A percentile compares a stretch with the other conserved stretches of the same genome.
Evolutionary conservation across 352 stramenopile genomes (phyloP).

Genomic region (Phytophthora rubi): DNA sequence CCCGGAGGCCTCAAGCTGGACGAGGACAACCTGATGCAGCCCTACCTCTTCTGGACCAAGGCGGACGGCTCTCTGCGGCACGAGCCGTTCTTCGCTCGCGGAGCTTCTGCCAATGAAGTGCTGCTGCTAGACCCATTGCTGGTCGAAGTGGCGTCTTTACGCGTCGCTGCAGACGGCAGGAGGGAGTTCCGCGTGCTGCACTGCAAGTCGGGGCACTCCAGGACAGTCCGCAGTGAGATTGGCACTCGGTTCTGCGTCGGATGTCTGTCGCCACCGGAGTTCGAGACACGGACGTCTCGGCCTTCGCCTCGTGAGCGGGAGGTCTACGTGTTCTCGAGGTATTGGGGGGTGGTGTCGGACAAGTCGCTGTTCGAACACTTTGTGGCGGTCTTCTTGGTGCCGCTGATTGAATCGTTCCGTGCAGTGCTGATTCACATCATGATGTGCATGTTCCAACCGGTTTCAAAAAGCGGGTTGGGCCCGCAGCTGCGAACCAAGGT

Average conservation of each 20-base stretch:
- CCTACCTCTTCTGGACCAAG: slow-evolving; percentile 85
- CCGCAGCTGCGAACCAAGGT: slow-evolving; percentile 50
- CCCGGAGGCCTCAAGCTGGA: slow-evolving; percentile 66
- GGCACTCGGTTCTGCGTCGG: slow-evolving; percentile 65
- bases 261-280: slow-evolving; percentile 63
- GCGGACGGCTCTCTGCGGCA: slow-evolving; percentile 63
- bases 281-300: slow-evolving; percentile 32
- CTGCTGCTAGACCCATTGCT: slow-evolving; percentile 77
- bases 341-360: slow-evolving; percentile 84
- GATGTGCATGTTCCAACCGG: slow-evolving; percentile 58
- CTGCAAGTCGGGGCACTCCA: slow-evolving; percentile 62
- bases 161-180: slow-evolving; percentile 60
- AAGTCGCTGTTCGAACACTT: slow-evolving; percentile 76
- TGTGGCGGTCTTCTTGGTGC: slow-evolving; percentile 60
- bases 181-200: slow-evolving; percentile 84
- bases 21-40: slow-evolving; percentile 77
- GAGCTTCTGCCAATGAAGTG: slow-evolving; percentile 57
- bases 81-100: slow-evolving; percentile 61
- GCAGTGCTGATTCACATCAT: slow-evolving; percentile 73
- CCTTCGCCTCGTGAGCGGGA: slow-evolving; percentile 30
- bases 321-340: slow-evolving; percentile 86
- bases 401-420: slow-evolving; percentile 68
- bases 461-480: slow-evolving; percentile 11
- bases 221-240: slow-evolving; percentile 34
- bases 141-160: slow-evolving; percentile 83